These are phyloP conservation scores for Dactylorhiza incarnata DNA, from an alignment of 106 monocot species.

Conservation along the genomic window DNA sequence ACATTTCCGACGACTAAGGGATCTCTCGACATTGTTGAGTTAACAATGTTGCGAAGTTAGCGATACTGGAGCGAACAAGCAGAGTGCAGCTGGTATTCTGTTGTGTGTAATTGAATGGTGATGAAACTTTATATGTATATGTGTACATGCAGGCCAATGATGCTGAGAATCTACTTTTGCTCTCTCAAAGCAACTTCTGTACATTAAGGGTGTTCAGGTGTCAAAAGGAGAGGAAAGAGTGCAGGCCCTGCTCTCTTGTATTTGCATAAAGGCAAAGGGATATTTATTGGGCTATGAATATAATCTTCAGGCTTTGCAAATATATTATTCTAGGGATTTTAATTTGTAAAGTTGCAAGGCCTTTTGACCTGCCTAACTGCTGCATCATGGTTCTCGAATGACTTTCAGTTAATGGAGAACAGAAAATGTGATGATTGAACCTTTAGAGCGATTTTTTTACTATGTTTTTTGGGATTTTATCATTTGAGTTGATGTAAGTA, in stretches of 20 bases:
- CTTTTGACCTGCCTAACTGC: constrained; percentile 2
- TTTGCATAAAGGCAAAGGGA: background rate
- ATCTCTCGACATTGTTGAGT: constrained; percentile 42
- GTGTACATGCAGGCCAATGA: background rate
- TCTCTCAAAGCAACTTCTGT: background rate
- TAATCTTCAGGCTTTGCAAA: background rate
- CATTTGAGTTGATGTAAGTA: too few species aligned
- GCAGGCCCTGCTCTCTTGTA: background rate
- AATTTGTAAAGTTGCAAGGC: background rate
- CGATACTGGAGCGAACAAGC: background rate
- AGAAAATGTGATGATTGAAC: background rate
- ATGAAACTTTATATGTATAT: background rate
- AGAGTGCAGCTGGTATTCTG: background rate
- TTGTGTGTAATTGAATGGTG: background rate
- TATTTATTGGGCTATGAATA: constrained; percentile 6
- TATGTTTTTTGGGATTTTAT: too few species aligned
- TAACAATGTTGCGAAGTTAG: background rate
- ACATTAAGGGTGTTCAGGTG: background rate
- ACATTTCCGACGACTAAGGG: constrained; percentile 62
- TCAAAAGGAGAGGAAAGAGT: constrained; percentile 4
- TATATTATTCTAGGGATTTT: background rate
- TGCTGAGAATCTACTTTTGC: constrained; percentile 8
- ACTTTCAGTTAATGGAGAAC: background rate
- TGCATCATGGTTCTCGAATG: background rate
- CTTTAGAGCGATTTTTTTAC: too few species aligned